Percentiles rank a stretch among this genome's conserved stretches.
phyloP scores from a whole-genome alignment of 306 rosid genomes.

The Coriaria nepalensis region DNA sequence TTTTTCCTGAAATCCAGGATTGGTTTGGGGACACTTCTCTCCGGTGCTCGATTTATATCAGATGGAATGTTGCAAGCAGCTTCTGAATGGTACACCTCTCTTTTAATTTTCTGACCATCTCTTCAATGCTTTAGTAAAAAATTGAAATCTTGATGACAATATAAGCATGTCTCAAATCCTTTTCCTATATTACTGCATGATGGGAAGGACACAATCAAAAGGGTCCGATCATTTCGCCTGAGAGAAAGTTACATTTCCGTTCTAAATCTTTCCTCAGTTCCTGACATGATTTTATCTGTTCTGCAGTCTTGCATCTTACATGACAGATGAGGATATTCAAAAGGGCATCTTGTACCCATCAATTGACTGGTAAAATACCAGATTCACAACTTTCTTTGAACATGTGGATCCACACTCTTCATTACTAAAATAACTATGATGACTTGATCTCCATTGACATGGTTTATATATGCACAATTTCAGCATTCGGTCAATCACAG shows the following conservation, averaged over 20 bases:
- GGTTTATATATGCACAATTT: slow-evolving; percentile 3
- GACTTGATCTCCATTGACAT: not conserved
- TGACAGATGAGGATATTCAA: slow-evolving; percentile 64
- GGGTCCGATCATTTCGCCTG: too few species aligned
- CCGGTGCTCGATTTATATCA: slow-evolving; percentile 81
- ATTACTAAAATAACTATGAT: not conserved
- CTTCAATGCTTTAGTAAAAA: too few species aligned
- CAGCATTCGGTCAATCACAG: slow-evolving; percentile 75
- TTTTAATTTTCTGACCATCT: too few species aligned
- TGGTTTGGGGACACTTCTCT: slow-evolving; percentile 82
- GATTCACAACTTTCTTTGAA: slow-evolving; percentile 8
- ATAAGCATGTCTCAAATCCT: too few species aligned
- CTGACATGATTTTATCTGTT: slow-evolving; percentile 27
- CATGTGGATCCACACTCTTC: not conserved
- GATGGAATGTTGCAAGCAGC: slow-evolving; percentile 99
- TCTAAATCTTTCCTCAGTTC: slow-evolving; percentile 3
- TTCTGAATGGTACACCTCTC: slow-evolving; percentile 60
- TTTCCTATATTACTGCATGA: too few species aligned
- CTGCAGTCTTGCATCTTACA: slow-evolving; percentile 87
- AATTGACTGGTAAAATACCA: slow-evolving; percentile 36
- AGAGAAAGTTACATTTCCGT: too few species aligned
- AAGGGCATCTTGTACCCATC: slow-evolving; percentile 82
- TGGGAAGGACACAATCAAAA: too few species aligned
- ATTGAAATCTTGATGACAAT: too few species aligned
- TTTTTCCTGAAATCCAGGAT: slow-evolving; percentile 46